phyloP scores from a whole-genome alignment of 148 eudicot species.

The Diospyros lotus region DNA sequence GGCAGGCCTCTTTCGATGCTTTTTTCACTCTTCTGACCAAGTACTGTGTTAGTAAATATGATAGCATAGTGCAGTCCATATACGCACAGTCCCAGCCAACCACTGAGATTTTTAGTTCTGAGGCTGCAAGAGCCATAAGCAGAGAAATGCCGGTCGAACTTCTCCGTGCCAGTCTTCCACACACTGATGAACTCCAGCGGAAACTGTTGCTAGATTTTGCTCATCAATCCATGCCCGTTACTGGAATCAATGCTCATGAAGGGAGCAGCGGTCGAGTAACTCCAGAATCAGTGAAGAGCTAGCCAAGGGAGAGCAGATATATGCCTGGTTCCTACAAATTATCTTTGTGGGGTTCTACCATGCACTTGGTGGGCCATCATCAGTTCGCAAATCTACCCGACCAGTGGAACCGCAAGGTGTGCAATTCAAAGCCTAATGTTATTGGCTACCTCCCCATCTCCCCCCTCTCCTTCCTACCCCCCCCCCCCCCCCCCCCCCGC shows the following conservation, averaged over 20 bases:
- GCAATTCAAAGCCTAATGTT: neutral
- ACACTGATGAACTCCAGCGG: conserved; percentile 69
- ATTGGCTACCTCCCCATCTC: neutral
- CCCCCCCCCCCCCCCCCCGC: neutral
- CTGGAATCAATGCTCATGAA: conserved; percentile 51
- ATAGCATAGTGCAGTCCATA: conserved; percentile 50
- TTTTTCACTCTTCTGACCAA: conserved; percentile 78
- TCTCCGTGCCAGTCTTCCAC: conserved; percentile 86
- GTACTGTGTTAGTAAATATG: conserved; percentile 79
- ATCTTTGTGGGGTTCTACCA: neutral
- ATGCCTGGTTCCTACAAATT: neutral
- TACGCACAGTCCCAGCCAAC: conserved; percentile 34
- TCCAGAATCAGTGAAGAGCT: conserved; percentile 44
- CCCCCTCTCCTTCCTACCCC: neutral
- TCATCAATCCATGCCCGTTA: conserved; percentile 66
- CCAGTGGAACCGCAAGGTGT: neutral
- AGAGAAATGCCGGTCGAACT: conserved; percentile 96
- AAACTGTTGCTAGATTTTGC: conserved; percentile 75
- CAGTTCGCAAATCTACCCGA: neutral
- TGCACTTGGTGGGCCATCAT: neutral
- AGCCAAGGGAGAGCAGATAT: conserved; percentile 4
- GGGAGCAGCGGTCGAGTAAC: conserved; percentile 37
- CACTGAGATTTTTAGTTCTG: conserved; percentile 38
- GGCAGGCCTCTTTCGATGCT: conserved; percentile 92
- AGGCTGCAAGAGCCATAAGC: conserved; percentile 60